Evolutionary conservation across 495 filamentous ascomycete genomes (phyloP).

Genomic region (Bacidia gigantensis): DNA sequence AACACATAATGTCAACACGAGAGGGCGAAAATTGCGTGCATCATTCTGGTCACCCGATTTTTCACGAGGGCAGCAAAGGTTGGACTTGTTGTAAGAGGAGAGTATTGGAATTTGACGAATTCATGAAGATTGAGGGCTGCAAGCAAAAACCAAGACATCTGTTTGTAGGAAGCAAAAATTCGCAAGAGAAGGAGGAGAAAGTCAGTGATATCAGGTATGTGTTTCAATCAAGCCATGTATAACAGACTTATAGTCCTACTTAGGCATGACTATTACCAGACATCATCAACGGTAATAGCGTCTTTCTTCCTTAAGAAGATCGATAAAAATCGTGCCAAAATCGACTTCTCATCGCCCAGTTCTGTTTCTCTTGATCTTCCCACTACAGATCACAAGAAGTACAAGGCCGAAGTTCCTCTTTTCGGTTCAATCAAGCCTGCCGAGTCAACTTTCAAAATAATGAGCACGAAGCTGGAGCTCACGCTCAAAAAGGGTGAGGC

Average conservation of each 20-base stretch:
- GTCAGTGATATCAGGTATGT: slow-evolving; percentile 58
- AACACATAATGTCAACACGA: slow-evolving; percentile 37
- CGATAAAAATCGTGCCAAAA: slow-evolving; percentile 58
- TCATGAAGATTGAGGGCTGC: slow-evolving; percentile 89
- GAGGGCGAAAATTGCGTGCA: slow-evolving; percentile 45
- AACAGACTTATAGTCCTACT: background rate
- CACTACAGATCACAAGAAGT: slow-evolving; percentile 76
- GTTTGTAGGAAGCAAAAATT: slow-evolving; percentile 70
- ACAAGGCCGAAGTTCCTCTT: slow-evolving; percentile 57
- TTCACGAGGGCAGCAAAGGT: slow-evolving; percentile 95
- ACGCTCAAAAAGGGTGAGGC: slow-evolving; percentile 72
- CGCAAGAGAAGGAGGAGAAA: slow-evolving; percentile 39
- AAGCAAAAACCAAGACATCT: slow-evolving; percentile 66
- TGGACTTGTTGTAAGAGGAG: slow-evolving; percentile 93
- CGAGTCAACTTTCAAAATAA: slow-evolving; percentile 63
- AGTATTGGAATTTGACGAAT: slow-evolving; percentile 94
- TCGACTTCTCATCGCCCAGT: slow-evolving; percentile 45
- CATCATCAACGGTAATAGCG: slow-evolving; percentile 66
- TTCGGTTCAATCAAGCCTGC: slow-evolving; percentile 63
- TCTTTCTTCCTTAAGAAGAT: slow-evolving; percentile 97
- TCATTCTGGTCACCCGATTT: slow-evolving; percentile 44
- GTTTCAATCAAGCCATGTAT: background rate
- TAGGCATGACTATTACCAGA: slow-evolving; percentile 94
- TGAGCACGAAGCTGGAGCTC: slow-evolving; percentile 93
- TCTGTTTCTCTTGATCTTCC: slow-evolving; percentile 61